Percentiles rank a stretch among this genome's conserved stretches.
Evolutionary conservation across 148 eudicot genomes (phyloP).

Genomic region (Suaeda aralocaspica): DNA sequence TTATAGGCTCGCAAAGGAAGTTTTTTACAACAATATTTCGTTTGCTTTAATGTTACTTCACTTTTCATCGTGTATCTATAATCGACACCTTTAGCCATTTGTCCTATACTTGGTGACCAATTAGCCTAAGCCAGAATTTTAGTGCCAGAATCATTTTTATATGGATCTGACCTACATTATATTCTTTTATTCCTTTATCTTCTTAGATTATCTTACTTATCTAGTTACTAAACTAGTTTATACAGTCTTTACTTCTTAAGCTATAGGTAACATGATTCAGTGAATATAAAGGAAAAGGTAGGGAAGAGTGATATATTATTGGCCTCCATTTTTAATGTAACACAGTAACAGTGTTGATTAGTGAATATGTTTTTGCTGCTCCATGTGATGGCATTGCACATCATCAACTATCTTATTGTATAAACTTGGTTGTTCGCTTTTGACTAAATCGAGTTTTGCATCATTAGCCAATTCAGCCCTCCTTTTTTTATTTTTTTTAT

Average conservation of each 20-base stretch:
- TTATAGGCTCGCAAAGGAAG: background rate
- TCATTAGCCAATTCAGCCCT: background rate
- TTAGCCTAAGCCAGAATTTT: background rate
- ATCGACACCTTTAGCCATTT: too few species aligned
- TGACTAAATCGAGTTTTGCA: background rate
- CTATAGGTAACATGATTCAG: background rate
- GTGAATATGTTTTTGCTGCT: background rate
- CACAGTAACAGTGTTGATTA: background rate
- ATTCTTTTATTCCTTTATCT: background rate
- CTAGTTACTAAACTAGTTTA: background rate
- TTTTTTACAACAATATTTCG: background rate
- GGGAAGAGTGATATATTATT: background rate
- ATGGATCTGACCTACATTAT: background rate
- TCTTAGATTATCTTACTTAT: background rate
- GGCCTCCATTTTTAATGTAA: background rate
- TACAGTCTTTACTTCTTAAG: background rate
- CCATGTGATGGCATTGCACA: background rate
- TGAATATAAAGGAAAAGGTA: background rate
- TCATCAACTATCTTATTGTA: background rate
- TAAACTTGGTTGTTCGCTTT: background rate
- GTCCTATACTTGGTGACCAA: background rate
- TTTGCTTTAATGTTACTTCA: background rate
- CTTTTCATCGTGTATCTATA: background rate
- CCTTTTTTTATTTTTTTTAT: background rate
- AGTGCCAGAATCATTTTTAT: background rate